Evolutionary conservation across 805 yeast genomes (phyloP).

Genomic region (Hanseniaspora singularis): DNA sequence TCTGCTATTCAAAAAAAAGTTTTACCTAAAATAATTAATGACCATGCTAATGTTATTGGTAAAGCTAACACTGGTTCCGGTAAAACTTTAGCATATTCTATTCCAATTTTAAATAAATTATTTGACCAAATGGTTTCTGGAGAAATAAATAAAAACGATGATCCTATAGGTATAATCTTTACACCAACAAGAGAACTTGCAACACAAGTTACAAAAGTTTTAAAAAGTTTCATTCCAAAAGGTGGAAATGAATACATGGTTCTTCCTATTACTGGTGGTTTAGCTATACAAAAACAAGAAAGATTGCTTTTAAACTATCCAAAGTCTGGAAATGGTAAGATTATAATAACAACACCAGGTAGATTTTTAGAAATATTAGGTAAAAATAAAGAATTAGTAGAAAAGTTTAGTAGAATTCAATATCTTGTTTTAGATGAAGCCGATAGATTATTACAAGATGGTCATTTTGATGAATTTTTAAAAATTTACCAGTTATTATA

Average conservation of each 20-base stretch:
- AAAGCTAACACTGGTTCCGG: slow-evolving; percentile 98
- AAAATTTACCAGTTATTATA: slow-evolving; percentile 59
- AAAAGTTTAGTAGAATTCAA: slow-evolving; percentile 35
- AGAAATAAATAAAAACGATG: slow-evolving; percentile 21
- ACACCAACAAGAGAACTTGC: slow-evolving; percentile 97
- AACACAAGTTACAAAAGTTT: slow-evolving; percentile 78
- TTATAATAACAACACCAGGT: slow-evolving; percentile 92
- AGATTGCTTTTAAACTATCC: slow-evolving; percentile 48
- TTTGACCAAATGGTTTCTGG: slow-evolving; percentile 23
- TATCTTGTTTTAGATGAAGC: slow-evolving; percentile 83
- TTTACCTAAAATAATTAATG: slow-evolving; percentile 56
- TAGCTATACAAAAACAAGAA: slow-evolving; percentile 86
- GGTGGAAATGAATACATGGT: slow-evolving; percentile 41
- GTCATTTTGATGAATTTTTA: slow-evolving; percentile 88
- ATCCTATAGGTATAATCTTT: slow-evolving; percentile 67
- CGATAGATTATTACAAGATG: slow-evolving; percentile 85
- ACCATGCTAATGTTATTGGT: slow-evolving; percentile 75
- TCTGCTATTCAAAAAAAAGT: slow-evolving; percentile 72
- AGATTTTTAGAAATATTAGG: slow-evolving; percentile 73
- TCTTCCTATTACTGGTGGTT: slow-evolving; percentile 82
- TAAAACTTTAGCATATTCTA: slow-evolving; percentile 89
- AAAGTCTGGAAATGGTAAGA: slow-evolving; percentile 45
- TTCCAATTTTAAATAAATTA: slow-evolving; percentile 71
- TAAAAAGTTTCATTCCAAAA: slow-evolving; percentile 35
- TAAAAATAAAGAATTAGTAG: slow-evolving; percentile 37